These are phyloP conservation scores for Akanthomyces muscarius DNA, from an alignment of 2,329 filamentous ascomycete genomes.

Conservation along the genomic window DNA sequence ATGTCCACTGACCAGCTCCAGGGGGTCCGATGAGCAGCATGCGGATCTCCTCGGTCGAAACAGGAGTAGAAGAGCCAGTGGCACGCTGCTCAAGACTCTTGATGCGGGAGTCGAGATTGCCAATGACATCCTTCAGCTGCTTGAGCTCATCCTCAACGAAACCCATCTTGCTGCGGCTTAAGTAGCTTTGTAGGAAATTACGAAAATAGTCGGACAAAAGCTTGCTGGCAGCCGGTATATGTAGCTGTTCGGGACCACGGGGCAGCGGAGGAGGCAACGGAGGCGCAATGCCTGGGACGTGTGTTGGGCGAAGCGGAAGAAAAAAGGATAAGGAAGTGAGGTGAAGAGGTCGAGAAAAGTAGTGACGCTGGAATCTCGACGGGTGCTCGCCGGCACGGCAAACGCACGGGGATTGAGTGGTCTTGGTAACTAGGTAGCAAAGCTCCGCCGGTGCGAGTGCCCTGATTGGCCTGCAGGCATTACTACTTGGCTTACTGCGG, in stretches of 20 bases:
- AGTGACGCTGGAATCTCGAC: conserved; percentile 16
- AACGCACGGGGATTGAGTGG: conserved; percentile 16
- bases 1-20: conserved; percentile 73
- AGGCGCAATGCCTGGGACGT: conserved; percentile 21
- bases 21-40: conserved; percentile 98
- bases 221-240: neutral
- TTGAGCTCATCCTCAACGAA: conserved; percentile 82
- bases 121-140: conserved; percentile 78
- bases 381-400: conserved; percentile 4
- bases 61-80: conserved; percentile 46
- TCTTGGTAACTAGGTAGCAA: neutral
- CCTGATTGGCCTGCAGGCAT: conserved; percentile 12
- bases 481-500: neutral
- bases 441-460: conserved; percentile 8
- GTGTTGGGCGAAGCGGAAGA: conserved; percentile 7
- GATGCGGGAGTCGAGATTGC: conserved; percentile 80
- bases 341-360: conserved; percentile 13
- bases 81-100: conserved; percentile 77
- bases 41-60: conserved; percentile 66
- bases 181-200: conserved; percentile 5
- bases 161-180: conserved; percentile 62
- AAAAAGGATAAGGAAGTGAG: conserved; percentile 4
- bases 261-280: conserved; percentile 7
- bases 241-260: conserved; percentile 7
- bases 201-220: conserved; percentile 3